phyloP scores from a whole-genome alignment of 2,329 filamentous ascomycete species.

The Pseudocercospora musae region DNA sequence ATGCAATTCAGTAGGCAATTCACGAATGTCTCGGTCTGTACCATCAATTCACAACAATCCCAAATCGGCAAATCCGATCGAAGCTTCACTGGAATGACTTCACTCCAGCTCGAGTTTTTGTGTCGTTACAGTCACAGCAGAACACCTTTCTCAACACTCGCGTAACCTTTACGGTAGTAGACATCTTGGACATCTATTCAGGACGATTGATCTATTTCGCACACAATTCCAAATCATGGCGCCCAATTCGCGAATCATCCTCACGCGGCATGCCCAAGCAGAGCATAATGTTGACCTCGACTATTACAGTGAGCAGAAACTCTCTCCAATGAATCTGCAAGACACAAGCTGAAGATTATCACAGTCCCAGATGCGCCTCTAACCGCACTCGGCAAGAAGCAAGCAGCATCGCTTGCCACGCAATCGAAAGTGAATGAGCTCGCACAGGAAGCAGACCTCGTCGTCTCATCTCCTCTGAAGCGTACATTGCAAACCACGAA shows the following conservation, averaged over 20 bases:
- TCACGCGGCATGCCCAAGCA: slow-evolving; percentile 35
- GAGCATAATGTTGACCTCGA: slow-evolving; percentile 36
- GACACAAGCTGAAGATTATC: background rate
- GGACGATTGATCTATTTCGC: background rate
- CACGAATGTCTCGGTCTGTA: too few species aligned
- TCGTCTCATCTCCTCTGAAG: slow-evolving; percentile 33
- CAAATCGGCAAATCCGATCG: background rate
- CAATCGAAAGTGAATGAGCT: slow-evolving; percentile 20
- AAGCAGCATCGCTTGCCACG: slow-evolving; percentile 32
- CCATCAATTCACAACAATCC: too few species aligned
- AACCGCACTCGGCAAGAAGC: slow-evolving; percentile 34
- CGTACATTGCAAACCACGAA: slow-evolving; percentile 35
- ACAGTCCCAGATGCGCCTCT: slow-evolving; percentile 34
- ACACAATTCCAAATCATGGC: slow-evolving; percentile 25
- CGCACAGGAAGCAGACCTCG: slow-evolving; percentile 28
- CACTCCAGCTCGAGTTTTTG: background rate
- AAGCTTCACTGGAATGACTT: background rate
- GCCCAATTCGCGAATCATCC: slow-evolving; percentile 33
- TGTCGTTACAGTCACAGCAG: background rate
- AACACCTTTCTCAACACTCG: background rate
- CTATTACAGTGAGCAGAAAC: slow-evolving; percentile 28
- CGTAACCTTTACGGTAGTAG: background rate
- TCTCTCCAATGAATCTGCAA: background rate
- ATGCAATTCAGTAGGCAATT: too few species aligned
- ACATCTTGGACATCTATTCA: background rate